Percentiles rank a stretch among this genome's conserved stretches.
These are phyloP conservation scores for Orbilia blumenaviensis DNA, from an alignment of 2,329 filamentous ascomycete genomes.

Conservation along the genomic window DNA sequence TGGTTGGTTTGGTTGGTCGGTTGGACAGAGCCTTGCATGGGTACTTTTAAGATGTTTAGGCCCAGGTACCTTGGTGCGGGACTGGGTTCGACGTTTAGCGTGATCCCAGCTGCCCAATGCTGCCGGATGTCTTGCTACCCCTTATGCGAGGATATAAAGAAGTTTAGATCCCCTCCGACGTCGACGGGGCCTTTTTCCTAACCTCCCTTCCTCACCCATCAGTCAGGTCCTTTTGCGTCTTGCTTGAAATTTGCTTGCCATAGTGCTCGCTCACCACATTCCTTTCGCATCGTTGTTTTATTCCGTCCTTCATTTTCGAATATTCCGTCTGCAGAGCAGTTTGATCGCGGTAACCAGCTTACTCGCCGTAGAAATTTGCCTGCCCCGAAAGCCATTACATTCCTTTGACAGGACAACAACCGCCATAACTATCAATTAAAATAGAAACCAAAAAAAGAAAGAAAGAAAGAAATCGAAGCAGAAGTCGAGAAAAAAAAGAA, in stretches of 20 bases:
- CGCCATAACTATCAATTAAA: no score
- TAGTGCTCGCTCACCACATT: constrained; percentile 41
- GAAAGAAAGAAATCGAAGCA: background rate
- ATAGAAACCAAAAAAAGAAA: background rate
- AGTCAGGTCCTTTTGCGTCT: constrained; percentile 40
- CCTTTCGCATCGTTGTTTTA: constrained; percentile 25
- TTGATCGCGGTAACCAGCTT: constrained; percentile 18
- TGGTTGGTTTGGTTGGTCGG: background rate
- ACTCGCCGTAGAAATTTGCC: constrained; percentile 20
- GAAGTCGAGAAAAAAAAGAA: background rate
- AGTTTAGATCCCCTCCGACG: constrained; percentile 5
- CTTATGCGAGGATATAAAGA: constrained; percentile 39
- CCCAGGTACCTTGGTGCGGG: background rate
- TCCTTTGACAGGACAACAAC: constrained; percentile 51
- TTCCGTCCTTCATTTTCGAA: background rate
- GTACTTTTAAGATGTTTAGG: constrained; percentile 10
- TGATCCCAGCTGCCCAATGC: background rate
- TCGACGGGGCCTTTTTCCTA: constrained; percentile 11
- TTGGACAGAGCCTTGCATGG: background rate
- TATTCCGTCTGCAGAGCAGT: constrained; percentile 17
- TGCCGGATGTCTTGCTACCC: background rate
- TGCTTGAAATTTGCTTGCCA: constrained; percentile 10
- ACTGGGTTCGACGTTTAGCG: background rate
- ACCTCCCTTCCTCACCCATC: constrained; percentile 36
- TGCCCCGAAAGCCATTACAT: constrained; percentile 22